Conservation (phyloP, 2,329 filamentous ascomycete genomes). For the Penicillium sp. region DNA sequence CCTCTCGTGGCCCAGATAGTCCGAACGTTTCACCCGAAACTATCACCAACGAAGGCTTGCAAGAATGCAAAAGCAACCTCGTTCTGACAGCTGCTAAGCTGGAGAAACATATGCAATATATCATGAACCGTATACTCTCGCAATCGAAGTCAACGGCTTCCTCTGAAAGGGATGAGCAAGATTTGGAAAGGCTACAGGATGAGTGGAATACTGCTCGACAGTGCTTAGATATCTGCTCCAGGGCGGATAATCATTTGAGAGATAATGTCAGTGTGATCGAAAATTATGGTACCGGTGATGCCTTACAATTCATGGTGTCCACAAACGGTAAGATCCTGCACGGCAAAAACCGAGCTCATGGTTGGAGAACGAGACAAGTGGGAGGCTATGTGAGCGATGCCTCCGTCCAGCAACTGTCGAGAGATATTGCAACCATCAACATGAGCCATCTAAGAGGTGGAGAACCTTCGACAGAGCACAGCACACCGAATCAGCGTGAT, state of each 20-base stretch:
- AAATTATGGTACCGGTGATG: conserved; percentile 36
- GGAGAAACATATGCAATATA: conserved; percentile 31
- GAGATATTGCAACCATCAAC: conserved; percentile 28
- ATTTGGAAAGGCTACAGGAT: conserved; percentile 35
- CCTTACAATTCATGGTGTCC: conserved; percentile 41
- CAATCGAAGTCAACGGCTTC: conserved; percentile 28
- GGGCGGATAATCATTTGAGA: conserved; percentile 26
- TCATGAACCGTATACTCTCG: conserved; percentile 31
- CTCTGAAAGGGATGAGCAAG: conserved; percentile 30
- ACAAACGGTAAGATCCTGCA: conserved; percentile 34
- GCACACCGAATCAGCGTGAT: conserved; percentile 6
- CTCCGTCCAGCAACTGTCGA: conserved; percentile 32
- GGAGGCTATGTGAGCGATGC: conserved; percentile 33
- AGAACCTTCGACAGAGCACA: conserved; percentile 6
- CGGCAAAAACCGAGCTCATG: conserved; percentile 31
- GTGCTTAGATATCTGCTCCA: conserved; percentile 35
- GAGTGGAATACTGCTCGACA: conserved; percentile 39
- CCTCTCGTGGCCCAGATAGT: conserved; percentile 12
- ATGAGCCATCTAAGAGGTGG: conserved; percentile 15
- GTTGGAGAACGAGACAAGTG: conserved; percentile 35
- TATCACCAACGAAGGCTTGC: conserved; percentile 33
- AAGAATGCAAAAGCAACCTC: conserved; percentile 38
- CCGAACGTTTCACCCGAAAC: conserved; percentile 24
- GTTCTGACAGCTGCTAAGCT: conserved; percentile 27
- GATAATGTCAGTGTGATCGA: conserved; percentile 36